These are phyloP conservation scores for Hypoxylon trugodes DNA, from an alignment of 495 filamentous ascomycete species.

Conservation along the genomic window DNA sequence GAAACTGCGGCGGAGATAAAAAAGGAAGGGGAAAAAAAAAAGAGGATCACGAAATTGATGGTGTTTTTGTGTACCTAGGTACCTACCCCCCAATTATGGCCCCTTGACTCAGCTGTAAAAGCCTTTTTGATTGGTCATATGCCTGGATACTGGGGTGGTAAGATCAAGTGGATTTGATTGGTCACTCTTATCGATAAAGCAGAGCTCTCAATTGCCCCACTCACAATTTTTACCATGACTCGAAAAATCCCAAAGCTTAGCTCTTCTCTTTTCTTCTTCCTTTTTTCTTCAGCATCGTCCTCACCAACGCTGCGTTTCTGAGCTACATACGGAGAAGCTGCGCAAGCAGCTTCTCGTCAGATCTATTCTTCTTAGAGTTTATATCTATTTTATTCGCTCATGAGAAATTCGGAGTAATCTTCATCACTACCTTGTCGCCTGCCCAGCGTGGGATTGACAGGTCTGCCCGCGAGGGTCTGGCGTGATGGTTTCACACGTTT, in stretches of 20 bases:
- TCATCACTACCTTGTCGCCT: slow-evolving; percentile 61
- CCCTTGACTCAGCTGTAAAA: not conserved
- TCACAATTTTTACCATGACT: slow-evolving; percentile 34
- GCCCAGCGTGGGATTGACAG: slow-evolving; percentile 50
- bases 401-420: slow-evolving; percentile 99
- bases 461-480: slow-evolving; percentile 92
- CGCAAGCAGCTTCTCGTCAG: slow-evolving; percentile 49
- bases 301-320: slow-evolving; percentile 99
- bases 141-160: not conserved
- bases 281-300: slow-evolving; percentile 77
- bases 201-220: slow-evolving; percentile 22
- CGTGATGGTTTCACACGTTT: slow-evolving; percentile 80
- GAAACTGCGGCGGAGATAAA: slow-evolving; percentile 3
- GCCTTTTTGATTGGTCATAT: not conserved
- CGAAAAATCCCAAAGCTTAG: slow-evolving; percentile 29
- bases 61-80: no score
- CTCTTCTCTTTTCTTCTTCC: slow-evolving; percentile 25
- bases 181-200: slow-evolving; percentile 37
- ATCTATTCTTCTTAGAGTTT: slow-evolving; percentile 40
- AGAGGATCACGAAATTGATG: no score
- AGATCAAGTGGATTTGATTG: slow-evolving; percentile 4
- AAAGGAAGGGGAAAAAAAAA: no score
- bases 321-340: slow-evolving; percentile 86
- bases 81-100: not conserved
- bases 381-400: slow-evolving; percentile 69